Conservation (phyloP, 2,329 filamentous ascomycete species). For the Diaporthe ilicicola region DNA sequence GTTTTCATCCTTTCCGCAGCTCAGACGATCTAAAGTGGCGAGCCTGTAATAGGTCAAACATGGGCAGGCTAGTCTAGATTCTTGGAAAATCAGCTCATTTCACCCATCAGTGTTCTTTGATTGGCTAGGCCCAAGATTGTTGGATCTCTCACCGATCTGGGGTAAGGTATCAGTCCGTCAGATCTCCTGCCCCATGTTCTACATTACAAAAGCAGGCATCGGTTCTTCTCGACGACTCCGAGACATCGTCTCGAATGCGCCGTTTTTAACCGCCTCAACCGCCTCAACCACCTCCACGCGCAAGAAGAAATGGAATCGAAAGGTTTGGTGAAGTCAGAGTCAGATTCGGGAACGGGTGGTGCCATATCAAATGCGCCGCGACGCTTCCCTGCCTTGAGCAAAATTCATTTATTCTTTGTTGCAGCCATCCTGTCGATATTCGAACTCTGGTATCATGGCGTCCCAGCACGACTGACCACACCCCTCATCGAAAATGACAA, state of each 20-base stretch:
- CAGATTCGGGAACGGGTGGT: background rate
- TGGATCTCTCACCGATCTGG: background rate
- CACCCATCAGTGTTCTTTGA: background rate
- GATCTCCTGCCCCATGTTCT: background rate
- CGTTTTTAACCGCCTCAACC: background rate
- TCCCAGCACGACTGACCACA: background rate
- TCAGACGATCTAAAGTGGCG: too few relatives aligned
- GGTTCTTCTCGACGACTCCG: background rate
- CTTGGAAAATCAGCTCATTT: background rate
- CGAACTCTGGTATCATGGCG: conserved; percentile 4
- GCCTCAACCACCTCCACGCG: background rate
- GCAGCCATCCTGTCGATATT: background rate
- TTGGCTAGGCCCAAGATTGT: background rate
- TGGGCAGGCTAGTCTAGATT: background rate
- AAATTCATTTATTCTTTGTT: background rate
- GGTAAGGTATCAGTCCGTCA: background rate
- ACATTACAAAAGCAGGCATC: conserved; percentile 14
- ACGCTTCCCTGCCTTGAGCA: background rate
- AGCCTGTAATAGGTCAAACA: background rate
- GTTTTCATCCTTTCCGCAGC: too few relatives aligned
- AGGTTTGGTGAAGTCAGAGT: background rate
- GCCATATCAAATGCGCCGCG: background rate
- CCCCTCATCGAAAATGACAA: background rate
- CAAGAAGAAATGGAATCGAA: background rate
- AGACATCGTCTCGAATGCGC: background rate